A percentile compares a stretch with the other conserved stretches of the same genome.
These are phyloP conservation scores for Wallacemonas sp. DNA, from an alignment of 208 protist genomes.

Conservation along the genomic window DNA sequence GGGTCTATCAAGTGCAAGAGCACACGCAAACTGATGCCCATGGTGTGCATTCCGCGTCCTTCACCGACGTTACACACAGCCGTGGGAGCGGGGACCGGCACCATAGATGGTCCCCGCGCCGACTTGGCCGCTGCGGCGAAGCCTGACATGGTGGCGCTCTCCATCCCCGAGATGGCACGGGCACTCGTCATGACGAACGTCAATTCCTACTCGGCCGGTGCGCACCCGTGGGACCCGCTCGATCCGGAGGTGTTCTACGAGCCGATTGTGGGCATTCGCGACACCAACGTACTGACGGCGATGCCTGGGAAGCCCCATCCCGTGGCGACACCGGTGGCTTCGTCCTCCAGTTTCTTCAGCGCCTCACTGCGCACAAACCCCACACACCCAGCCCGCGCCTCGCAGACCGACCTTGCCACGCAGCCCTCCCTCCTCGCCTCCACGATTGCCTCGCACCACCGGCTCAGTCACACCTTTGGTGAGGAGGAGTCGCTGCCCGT, in stretches of 20 bases:
- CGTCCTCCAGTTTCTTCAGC: neutral
- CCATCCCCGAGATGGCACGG: conserved; percentile 55
- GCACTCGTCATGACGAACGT: conserved; percentile 81
- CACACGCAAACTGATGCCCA: conserved; percentile 50
- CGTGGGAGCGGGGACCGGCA: neutral
- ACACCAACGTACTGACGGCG: conserved; percentile 6
- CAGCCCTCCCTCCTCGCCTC: too few relatives aligned
- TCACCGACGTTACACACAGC: neutral
- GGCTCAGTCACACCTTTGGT: neutral
- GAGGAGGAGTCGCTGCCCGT: conserved; percentile 11
- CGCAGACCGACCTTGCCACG: too few relatives aligned
- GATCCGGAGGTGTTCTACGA: conserved; percentile 36
- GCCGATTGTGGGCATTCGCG: conserved; percentile 22
- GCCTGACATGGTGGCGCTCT: conserved; percentile 39
- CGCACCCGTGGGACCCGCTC: conserved; percentile 50
- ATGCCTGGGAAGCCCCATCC: conserved; percentile 2
- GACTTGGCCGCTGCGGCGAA: too few relatives aligned
- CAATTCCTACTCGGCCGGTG: conserved; percentile 71
- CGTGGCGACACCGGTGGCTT: neutral
- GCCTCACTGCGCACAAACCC: neutral
- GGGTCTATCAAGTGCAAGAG: conserved; percentile 39
- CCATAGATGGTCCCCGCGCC: too few relatives aligned
- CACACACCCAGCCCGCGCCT: neutral
- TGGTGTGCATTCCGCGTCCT: conserved; percentile 59
- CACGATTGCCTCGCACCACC: neutral